Evolutionary conservation across 371 early-diverging fungal species (phyloP).

Genomic region (Circinella umbellata): DNA sequence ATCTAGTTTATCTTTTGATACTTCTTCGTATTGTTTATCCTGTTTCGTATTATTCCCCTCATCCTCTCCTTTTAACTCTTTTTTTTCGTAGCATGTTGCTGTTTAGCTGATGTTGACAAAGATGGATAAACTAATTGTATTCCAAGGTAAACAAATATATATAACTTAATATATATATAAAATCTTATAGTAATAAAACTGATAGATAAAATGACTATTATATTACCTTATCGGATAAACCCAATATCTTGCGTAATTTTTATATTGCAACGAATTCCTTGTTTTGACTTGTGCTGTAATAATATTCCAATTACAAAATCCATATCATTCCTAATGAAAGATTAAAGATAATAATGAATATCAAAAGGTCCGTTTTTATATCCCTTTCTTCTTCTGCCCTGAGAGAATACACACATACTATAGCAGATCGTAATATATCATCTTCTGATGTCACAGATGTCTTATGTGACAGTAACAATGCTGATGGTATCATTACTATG

Average conservation of each 20-base stretch:
- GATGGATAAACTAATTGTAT: slow-evolving; percentile 11
- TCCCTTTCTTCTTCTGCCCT: neutral
- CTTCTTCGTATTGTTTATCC: slow-evolving; percentile 54
- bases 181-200: neutral
- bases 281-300: slow-evolving; percentile 61
- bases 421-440: slow-evolving; percentile 36
- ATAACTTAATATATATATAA: neutral
- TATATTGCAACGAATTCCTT: slow-evolving; percentile 68
- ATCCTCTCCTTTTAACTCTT: neutral
- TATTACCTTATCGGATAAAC: slow-evolving; percentile 37
- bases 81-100: neutral
- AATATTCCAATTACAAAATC: slow-evolving; percentile 70
- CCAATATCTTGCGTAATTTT: slow-evolving; percentile 71
- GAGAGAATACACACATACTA: too few relatives aligned
- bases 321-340: slow-evolving; percentile 52
- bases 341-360: neutral
- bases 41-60: slow-evolving; percentile 17
- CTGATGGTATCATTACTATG: slow-evolving; percentile 44
- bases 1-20: neutral
- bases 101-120: neutral
- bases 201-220: neutral
- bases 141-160: neutral
- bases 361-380: neutral
- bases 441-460: slow-evolving; percentile 61
- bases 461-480: slow-evolving; percentile 65